Percentiles rank a stretch among this genome's conserved stretches.
These are phyloP conservation scores for Rhodomyrtus psidioides DNA, from an alignment of 441 rosid genomes.

Conservation along the genomic window DNA sequence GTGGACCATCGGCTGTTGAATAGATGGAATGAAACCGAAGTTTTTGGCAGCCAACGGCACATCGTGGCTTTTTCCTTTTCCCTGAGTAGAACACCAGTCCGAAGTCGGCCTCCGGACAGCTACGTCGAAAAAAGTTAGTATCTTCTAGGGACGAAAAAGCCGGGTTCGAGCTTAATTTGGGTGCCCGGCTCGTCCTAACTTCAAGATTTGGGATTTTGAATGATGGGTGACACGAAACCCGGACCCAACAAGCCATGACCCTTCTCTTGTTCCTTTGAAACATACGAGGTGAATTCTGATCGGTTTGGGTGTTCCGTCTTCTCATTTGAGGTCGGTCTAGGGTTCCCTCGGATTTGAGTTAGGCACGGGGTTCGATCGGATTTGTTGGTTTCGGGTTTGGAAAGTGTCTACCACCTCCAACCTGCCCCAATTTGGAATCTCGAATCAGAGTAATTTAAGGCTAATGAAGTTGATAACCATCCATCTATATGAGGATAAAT, in stretches of 20 bases:
- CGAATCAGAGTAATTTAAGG: background rate
- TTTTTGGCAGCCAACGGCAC: background rate
- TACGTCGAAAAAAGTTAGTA: background rate
- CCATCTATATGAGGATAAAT: background rate
- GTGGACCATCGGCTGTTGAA: background rate
- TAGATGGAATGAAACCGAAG: background rate
- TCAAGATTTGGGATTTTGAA: background rate
- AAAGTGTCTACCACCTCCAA: background rate
- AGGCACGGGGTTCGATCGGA: background rate
- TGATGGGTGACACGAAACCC: background rate
- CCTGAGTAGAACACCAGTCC: background rate
- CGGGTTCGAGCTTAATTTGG: background rate
- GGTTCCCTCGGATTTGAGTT: background rate
- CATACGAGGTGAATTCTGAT: background rate
- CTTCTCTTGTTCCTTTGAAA: background rate
- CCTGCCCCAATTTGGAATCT: background rate
- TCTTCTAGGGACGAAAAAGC: background rate
- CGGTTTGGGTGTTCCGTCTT: background rate
- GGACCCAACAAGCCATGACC: background rate
- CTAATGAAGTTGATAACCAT: background rate
- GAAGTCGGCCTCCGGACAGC: too few relatives aligned
- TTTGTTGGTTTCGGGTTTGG: background rate
- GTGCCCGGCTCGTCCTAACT: background rate
- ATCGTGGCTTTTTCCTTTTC: background rate
- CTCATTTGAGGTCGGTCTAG: background rate